phyloP scores from a whole-genome alignment of 2,329 filamentous ascomycete genomes.

The Aspergillus sp. region DNA sequence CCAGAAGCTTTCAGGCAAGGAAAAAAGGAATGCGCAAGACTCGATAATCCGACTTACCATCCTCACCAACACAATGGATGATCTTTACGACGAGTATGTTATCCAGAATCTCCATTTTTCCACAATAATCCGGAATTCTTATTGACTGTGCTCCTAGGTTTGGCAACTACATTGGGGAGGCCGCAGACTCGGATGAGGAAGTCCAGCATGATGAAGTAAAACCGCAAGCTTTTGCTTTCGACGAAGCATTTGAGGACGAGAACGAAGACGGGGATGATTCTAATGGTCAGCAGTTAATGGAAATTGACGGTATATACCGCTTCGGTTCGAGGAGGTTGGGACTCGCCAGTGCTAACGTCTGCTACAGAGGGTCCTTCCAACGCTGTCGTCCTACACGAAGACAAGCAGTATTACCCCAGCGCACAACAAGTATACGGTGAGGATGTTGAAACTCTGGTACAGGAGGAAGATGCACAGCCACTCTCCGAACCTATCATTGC shows the following conservation, averaged over 20 bases:
- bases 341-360: conserved; percentile 18
- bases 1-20: not conserved
- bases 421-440: conserved; percentile 91
- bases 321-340: not conserved
- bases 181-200: conserved; percentile 82
- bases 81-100: conserved; percentile 87
- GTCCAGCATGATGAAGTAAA: conserved; percentile 68
- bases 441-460: conserved; percentile 91
- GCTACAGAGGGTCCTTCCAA: conserved; percentile 82
- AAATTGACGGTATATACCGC: conserved; percentile 69
- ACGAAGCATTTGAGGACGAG: conserved; percentile 63
- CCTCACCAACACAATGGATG: conserved; percentile 64
- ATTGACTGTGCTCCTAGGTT: conserved; percentile 55
- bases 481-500: conserved; percentile 89
- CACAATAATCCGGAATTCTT: too few species aligned
- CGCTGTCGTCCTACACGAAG: conserved; percentile 95
- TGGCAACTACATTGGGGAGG: conserved; percentile 97
- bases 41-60: not conserved
- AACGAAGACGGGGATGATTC: conserved; percentile 55
- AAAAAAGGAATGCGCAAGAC: not conserved
- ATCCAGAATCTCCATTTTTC: not conserved
- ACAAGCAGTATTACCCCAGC: conserved; percentile 99
- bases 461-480: conserved; percentile 95
- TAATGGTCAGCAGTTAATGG: conserved; percentile 82
- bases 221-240: conserved; percentile 73